Evolutionary conservation across 148 eudicot genomes (phyloP).

Genomic region (Mesembryanthemum crystallinum): DNA sequence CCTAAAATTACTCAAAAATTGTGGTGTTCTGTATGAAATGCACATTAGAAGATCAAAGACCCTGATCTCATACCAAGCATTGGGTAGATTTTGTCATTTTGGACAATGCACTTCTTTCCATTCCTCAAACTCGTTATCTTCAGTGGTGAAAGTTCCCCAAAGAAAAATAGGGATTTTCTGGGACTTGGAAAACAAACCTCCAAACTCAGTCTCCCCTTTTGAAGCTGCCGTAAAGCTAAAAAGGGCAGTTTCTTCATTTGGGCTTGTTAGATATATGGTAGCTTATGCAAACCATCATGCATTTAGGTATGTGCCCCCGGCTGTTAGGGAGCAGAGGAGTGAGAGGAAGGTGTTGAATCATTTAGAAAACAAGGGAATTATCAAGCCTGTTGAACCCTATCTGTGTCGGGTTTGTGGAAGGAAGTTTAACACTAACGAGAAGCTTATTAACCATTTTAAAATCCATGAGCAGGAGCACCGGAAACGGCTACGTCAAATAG

Average conservation of each 20-base stretch:
- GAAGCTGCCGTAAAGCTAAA: conserved; percentile 64
- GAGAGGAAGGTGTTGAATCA: conserved; percentile 46
- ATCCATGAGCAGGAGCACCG: conserved; percentile 69
- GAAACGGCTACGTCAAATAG: conserved; percentile 68
- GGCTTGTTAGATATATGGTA: conserved; percentile 52
- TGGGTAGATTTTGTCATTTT: conserved; percentile 30
- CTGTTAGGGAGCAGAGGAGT: conserved; percentile 44
- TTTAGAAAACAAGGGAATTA: conserved; percentile 51
- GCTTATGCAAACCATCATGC: conserved; percentile 73
- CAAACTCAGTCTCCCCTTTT: conserved; percentile 55
- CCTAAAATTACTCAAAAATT: not conserved
- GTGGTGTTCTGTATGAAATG: conserved; percentile 7
- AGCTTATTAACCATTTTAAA: conserved; percentile 67
- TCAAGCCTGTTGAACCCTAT: conserved; percentile 49
- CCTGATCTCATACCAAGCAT: conserved; percentile 3
- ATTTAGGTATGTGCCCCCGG: conserved; percentile 59
- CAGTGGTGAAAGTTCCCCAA: conserved; percentile 24
- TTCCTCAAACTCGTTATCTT: conserved; percentile 20
- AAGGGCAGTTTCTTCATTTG: conserved; percentile 57
- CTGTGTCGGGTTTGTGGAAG: conserved; percentile 78
- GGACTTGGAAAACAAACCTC: conserved; percentile 89
- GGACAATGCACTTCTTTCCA: conserved; percentile 15
- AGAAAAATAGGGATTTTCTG: conserved; percentile 66
- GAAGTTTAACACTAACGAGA: conserved; percentile 59
- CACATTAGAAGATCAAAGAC: conserved; percentile 19